A percentile compares a stretch with the other conserved stretches of the same genome.
phyloP scores from a whole-genome alignment of 345 rosid species.

The Theobroma cacao region DNA sequence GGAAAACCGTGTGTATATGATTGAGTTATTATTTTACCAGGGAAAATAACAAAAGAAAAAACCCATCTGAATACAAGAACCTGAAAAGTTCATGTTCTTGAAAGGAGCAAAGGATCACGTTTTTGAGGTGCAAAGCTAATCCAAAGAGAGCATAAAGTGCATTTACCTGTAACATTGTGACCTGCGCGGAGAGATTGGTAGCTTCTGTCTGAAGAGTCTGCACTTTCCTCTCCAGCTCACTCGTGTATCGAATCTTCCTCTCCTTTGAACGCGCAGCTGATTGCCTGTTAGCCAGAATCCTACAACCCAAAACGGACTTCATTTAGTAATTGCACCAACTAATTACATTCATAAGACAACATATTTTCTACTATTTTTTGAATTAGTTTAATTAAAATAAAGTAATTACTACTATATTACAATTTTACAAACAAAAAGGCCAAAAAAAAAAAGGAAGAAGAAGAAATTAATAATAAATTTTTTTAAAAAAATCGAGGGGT shows the following conservation, averaged over 20 bases:
- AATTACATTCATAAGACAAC: background rate
- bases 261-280: constrained; percentile 97
- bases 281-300: constrained; percentile 93
- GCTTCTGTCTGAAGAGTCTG: constrained; percentile 99
- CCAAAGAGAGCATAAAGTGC: background rate
- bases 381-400: too few relatives aligned
- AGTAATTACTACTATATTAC: background rate
- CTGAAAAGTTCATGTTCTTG: background rate
- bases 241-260: constrained; percentile 77
- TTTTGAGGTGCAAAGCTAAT: background rate
- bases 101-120: background rate
- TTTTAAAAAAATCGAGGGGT: background rate
- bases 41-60: background rate
- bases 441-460: background rate
- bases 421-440: background rate
- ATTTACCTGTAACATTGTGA: constrained; percentile 81
- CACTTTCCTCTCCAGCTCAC: constrained; percentile 94
- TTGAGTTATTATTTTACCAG: background rate
- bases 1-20: background rate
- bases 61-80: background rate
- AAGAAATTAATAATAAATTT: too few relatives aligned
- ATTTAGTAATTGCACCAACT: background rate
- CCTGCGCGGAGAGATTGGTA: constrained; percentile 94
- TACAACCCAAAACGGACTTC: constrained; percentile 14
- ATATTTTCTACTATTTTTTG: background rate